Conservation (phyloP, 257 asterid species). For the Solanum gandarillasii region DNA sequence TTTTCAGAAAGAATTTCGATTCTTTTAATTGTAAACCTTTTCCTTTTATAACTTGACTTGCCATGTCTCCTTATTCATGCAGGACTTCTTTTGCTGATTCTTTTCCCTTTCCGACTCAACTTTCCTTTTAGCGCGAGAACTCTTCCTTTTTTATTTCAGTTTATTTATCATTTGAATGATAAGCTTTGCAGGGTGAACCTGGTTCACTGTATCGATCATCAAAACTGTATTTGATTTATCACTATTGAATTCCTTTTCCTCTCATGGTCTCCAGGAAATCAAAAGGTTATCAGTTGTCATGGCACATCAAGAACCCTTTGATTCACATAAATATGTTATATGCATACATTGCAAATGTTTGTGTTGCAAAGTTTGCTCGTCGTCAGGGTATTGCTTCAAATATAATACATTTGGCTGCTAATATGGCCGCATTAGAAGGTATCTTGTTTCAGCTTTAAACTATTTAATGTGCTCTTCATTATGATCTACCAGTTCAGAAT, state of each 20-base stretch:
- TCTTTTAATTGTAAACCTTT: too few species aligned
- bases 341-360: conserved; percentile 80
- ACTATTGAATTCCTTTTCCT: background rate
- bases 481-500: background rate
- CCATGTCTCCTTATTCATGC: too few species aligned
- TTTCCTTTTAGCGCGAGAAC: too few species aligned
- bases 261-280: conserved; percentile 31
- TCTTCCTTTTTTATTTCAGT: too few species aligned
- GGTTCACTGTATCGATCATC: too few species aligned
- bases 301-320: conserved; percentile 52
- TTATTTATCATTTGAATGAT: too few species aligned
- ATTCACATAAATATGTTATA: conserved; percentile 35
- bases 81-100: too few species aligned
- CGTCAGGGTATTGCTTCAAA: conserved; percentile 89
- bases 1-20: too few species aligned
- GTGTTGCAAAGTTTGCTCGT: conserved; percentile 86
- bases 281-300: conserved; percentile 49
- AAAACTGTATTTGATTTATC: too few species aligned
- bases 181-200: too few species aligned
- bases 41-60: too few species aligned
- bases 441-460: conserved; percentile 6
- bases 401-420: conserved; percentile 61
- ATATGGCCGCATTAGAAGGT: conserved; percentile 57
- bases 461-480: background rate
- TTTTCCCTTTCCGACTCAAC: too few species aligned